Base-by-base conservation (phyloP, 495 filamentous ascomycete genomes). In the Thozetella sp. region DNA sequence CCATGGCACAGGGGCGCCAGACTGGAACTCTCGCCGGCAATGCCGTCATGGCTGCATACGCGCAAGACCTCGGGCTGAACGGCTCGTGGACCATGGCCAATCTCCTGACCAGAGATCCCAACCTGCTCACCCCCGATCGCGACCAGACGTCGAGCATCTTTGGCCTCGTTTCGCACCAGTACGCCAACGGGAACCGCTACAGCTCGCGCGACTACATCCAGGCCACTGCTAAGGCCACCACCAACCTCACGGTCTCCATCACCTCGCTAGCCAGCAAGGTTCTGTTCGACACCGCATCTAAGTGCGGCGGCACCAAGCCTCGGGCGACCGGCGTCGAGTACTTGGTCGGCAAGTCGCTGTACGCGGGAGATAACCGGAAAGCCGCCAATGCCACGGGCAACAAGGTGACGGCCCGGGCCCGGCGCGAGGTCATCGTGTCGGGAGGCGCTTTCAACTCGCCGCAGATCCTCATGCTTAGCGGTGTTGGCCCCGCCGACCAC, bases 361-460 rank as follows among this genome's bases (percentile, higher is more conserved):
- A 73, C 57, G 63, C 60, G 15, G 68, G 51, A 26, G 71, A 71
- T 40, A 63, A 58, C 56, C 69, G 68, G 1, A 65, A 63, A 4
- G 43, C 67, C 17, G 57, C 64, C 50, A 57, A 58, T 53, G 46
- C 61, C n/a, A 62, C 27, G 15, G 73, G 76, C 6, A 79, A 73
- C 51, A 72, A 59, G 2, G 60, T 83, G 19, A 48, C 62, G 0
- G 77, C 75, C 2, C 66, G 59, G 1, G 74, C 74, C 50, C 67
- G 67, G 1, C 81, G 77, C 53, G 83, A 86, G 65, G 80, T 84
- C 15, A 84, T 86, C 57, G 60, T 86, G 4, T 67, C 83, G 0
- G 77, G 78, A 55, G 83, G 83, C 1, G 65, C 80, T 19, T 69
- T 84, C 53, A 80, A 80, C 53, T 77, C 79, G 45, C 83, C 83